Percentiles rank a stretch among this genome's conserved stretches.
These are phyloP conservation scores for Kernera saxatilis DNA, from an alignment of 345 rosid species.

Conservation along the genomic window DNA sequence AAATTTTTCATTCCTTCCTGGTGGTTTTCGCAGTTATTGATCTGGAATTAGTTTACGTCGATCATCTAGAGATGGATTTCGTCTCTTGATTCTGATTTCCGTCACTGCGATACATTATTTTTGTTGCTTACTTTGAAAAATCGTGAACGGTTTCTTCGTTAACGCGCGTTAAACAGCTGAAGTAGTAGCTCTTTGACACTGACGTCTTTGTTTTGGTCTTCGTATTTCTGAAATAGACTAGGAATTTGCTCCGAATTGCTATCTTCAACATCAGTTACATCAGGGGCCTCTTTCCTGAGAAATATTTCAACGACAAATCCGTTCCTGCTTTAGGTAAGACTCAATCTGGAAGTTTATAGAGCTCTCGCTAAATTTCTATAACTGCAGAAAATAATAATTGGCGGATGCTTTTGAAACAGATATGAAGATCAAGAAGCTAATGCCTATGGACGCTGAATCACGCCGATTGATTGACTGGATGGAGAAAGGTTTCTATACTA, in stretches of 20 bases:
- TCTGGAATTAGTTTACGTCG: not conserved
- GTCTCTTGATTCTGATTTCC: not conserved
- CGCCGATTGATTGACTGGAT: constrained; percentile 96
- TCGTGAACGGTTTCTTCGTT: constrained; percentile 7
- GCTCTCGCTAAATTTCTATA: not conserved
- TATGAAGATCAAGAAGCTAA: constrained; percentile 94
- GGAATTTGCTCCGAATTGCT: constrained; percentile 91
- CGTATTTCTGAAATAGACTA: constrained; percentile 43
- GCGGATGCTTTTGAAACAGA: constrained; percentile 35
- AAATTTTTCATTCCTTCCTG: not conserved
- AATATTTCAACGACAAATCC: constrained; percentile 87
- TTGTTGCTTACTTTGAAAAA: not conserved
- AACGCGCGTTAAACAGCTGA: not conserved
- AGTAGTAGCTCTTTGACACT: not conserved
- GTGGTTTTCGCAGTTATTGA: not conserved
- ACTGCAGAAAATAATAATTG: not conserved
- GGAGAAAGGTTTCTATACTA: constrained; percentile 67
- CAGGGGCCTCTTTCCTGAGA: constrained; percentile 94
- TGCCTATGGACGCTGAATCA: constrained; percentile 96
- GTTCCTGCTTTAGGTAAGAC: constrained; percentile 87
- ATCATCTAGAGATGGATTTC: not conserved
- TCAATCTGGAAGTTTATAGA: constrained; percentile 5
- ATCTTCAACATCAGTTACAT: constrained; percentile 95
- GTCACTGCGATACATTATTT: not conserved
- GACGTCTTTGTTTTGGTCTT: not conserved